These are phyloP conservation scores for Lactarius tabidus DNA, from an alignment of 768 basidiomycete species.

Conservation along the genomic window DNA sequence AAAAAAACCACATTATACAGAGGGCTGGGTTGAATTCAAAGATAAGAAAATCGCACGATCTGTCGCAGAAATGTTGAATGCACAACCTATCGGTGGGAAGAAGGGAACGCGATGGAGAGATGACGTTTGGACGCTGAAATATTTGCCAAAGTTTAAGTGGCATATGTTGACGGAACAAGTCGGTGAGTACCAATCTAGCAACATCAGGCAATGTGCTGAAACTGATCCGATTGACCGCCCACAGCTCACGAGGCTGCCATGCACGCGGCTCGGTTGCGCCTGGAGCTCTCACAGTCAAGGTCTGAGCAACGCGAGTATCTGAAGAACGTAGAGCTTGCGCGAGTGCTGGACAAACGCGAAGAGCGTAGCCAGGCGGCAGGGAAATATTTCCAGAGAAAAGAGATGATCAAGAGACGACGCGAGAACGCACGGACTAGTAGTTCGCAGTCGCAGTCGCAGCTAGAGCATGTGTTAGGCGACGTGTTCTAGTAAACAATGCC, in stretches of 20 bases:
- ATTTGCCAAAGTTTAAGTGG: slow-evolving; percentile 97
- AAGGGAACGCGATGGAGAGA: slow-evolving; percentile 89
- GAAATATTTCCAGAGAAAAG: slow-evolving; percentile 34
- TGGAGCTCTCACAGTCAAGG: slow-evolving; percentile 83
- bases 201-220: neutral
- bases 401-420: slow-evolving; percentile 9
- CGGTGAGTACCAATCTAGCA: slow-evolving; percentile 51
- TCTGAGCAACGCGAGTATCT: slow-evolving; percentile 91
- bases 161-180: slow-evolving; percentile 98
- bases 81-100: slow-evolving; percentile 91
- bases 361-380: slow-evolving; percentile 37
- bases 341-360: slow-evolving; percentile 77
- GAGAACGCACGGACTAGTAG: neutral
- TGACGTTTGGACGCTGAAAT: slow-evolving; percentile 99
- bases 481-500: slow-evolving; percentile 35
- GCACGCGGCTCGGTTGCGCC: slow-evolving; percentile 83
- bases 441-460: neutral
- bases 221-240: neutral
- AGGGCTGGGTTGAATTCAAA: slow-evolving; percentile 98
- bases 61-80: slow-evolving; percentile 94
- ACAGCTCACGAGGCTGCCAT: slow-evolving; percentile 90
- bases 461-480: slow-evolving; percentile 19
- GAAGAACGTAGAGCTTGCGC: slow-evolving; percentile 88
- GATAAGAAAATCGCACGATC: slow-evolving; percentile 88
- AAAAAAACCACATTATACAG: slow-evolving; percentile 84